phyloP scores from a whole-genome alignment of 805 yeast genomes.

The Ascoidea asiatica region DNA sequence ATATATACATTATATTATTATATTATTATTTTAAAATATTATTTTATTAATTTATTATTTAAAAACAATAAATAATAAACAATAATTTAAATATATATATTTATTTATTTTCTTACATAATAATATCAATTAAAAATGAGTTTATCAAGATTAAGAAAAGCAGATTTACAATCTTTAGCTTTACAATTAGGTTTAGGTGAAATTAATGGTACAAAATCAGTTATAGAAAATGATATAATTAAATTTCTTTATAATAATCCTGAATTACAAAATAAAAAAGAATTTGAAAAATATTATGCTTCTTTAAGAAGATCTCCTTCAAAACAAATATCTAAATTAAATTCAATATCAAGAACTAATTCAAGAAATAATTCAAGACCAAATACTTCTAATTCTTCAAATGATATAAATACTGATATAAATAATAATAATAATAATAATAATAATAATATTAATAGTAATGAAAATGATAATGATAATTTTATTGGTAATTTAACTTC shows the following conservation, averaged over 20 bases:
- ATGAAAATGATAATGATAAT: not conserved
- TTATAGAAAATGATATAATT: constrained; percentile 17
- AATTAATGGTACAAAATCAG: constrained; percentile 17
- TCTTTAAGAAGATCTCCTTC: constrained; percentile 18
- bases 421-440: too few relatives aligned
- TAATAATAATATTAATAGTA: too few relatives aligned
- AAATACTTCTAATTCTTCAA: not conserved
- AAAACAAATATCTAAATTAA: constrained; percentile 10
- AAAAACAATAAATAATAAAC: too few relatives aligned
- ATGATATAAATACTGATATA: not conserved
- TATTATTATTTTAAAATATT: too few relatives aligned
- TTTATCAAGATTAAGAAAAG: constrained; percentile 22
- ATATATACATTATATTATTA: too few relatives aligned
- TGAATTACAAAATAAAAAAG: constrained; percentile 14
- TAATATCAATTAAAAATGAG: constrained; percentile 18
- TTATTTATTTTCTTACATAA: too few relatives aligned
- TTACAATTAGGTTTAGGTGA: constrained; percentile 18
- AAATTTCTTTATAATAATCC: constrained; percentile 18
- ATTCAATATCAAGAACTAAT: not conserved
- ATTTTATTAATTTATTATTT: too few relatives aligned
- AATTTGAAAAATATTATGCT: constrained; percentile 14
- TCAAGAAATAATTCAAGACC: not conserved
- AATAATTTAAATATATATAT: too few relatives aligned
- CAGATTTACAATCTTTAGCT: constrained; percentile 23
- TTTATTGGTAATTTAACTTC: too few relatives aligned